Percentiles rank a stretch among this genome's conserved stretches.
Conservation (phyloP, 805 yeast species). For the Scheffersomyces stipitis region DNA sequence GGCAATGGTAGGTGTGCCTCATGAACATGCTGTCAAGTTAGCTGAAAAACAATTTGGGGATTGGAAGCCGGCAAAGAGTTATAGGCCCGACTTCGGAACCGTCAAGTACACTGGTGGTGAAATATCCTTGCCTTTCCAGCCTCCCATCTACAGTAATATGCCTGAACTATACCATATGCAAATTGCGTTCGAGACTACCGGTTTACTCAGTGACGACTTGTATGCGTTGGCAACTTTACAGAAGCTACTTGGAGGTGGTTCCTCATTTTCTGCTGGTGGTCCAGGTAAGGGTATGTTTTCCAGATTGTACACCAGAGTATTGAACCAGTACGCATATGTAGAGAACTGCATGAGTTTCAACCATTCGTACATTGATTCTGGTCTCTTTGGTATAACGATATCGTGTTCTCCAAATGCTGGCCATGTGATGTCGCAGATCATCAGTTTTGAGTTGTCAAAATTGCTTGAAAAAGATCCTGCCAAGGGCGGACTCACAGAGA, state of each 20-base stretch:
- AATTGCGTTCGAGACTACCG: conserved; percentile 84
- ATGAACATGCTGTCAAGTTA: conserved; percentile 63
- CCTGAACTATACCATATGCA: conserved; percentile 85
- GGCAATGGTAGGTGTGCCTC: conserved; percentile 83
- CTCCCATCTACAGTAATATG: conserved; percentile 44
- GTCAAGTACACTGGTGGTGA: conserved; percentile 58
- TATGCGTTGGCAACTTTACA: conserved; percentile 90
- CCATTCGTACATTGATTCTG: conserved; percentile 87
- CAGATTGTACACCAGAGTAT: conserved; percentile 83
- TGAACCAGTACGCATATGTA: conserved; percentile 87
- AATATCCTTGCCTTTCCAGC: conserved; percentile 36
- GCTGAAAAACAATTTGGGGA: conserved; percentile 65
- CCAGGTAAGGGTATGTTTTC: conserved; percentile 99
- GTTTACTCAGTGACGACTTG: conserved; percentile 80
- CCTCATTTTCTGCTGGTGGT: conserved; percentile 97
- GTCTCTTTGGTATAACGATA: conserved; percentile 85
- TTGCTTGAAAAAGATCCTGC: conserved; percentile 30
- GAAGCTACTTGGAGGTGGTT: conserved; percentile 92
- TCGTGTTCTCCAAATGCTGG: conserved; percentile 88
- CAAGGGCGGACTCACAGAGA: conserved; percentile 60
- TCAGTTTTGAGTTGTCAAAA: conserved; percentile 47
- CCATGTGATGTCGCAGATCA: conserved; percentile 74
- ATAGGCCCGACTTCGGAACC: conserved; percentile 47
- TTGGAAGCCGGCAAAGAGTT: conserved; percentile 33
- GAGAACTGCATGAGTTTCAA: conserved; percentile 88